Conservation (phyloP, 129 eudicot species). For the Gnaphalium uliginosum region DNA sequence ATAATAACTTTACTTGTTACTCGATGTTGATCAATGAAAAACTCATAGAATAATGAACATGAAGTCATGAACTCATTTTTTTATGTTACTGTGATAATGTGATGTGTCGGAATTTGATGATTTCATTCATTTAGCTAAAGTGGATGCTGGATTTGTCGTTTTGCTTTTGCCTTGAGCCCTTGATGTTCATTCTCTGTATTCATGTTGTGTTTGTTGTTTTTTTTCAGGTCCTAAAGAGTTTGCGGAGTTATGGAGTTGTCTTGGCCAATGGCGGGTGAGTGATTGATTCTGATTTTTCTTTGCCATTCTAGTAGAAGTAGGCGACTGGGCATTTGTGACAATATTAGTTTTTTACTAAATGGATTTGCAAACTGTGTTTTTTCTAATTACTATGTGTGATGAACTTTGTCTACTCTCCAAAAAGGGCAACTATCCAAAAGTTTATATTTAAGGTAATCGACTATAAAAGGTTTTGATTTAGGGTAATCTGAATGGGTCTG, state of each 20-base stretch:
- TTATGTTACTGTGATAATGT: neutral
- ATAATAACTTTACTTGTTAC: neutral
- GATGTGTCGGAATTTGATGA: neutral
- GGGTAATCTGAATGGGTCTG: neutral
- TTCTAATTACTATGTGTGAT: neutral
- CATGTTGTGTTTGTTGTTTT: slow-evolving; percentile 9
- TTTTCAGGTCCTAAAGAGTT: slow-evolving; percentile 69
- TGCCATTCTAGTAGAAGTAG: neutral
- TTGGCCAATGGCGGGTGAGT: slow-evolving; percentile 88
- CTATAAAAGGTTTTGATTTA: too few relatives aligned
- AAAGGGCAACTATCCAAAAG: neutral
- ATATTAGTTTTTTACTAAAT: neutral
- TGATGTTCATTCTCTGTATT: slow-evolving; percentile 13
- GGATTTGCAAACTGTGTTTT: neutral
- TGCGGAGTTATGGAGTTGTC: slow-evolving; percentile 69
- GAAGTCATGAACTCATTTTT: neutral
- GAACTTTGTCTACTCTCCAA: neutral
- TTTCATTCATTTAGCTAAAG: neutral
- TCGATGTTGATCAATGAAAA: neutral
- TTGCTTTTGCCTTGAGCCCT: neutral
- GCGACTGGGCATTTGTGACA: neutral
- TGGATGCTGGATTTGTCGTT: neutral
- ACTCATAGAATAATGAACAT: neutral
- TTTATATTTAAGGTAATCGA: neutral
- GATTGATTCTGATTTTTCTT: neutral